These are phyloP conservation scores for Begonia loranthoides DNA, from an alignment of 306 rosid species.

Conservation along the genomic window DNA sequence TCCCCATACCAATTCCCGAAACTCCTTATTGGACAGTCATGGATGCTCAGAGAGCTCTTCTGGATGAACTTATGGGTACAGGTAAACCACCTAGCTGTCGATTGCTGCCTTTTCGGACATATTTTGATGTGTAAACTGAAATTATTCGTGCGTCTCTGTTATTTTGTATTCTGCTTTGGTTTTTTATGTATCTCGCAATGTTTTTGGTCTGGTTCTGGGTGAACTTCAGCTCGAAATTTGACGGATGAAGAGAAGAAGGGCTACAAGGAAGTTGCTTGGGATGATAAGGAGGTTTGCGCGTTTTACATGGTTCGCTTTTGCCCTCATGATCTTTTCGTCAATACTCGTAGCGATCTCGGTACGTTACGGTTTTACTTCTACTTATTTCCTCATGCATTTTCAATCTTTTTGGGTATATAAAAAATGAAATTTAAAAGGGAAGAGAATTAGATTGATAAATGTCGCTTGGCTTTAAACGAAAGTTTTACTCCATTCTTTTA, in stretches of 20 bases:
- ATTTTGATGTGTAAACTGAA: neutral
- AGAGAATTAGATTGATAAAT: no score
- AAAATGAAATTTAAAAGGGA: neutral
- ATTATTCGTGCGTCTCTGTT: neutral
- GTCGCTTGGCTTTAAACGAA: no score
- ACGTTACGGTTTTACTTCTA: conserved; percentile 11
- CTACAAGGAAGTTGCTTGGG: conserved; percentile 76
- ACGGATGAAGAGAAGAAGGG: conserved; percentile 91
- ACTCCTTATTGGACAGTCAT: conserved; percentile 15
- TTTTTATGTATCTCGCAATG: neutral
- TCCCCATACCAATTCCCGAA: no score
- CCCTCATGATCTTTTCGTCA: conserved; percentile 95
- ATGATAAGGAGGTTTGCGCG: conserved; percentile 85
- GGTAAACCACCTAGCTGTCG: conserved; percentile 21
- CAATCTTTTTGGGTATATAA: neutral
- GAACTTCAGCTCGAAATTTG: conserved; percentile 65
- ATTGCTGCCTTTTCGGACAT: neutral
- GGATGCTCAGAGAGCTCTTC: conserved; percentile 99
- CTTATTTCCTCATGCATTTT: neutral
- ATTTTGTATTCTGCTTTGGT: neutral
- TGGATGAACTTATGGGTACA: conserved; percentile 97
- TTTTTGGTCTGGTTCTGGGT: conserved; percentile 5
- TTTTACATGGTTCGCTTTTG: conserved; percentile 96
- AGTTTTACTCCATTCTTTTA: neutral
- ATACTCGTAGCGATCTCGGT: conserved; percentile 97